phyloP scores from a whole-genome alignment of 257 asterid species.

The Petrea volubilis region DNA sequence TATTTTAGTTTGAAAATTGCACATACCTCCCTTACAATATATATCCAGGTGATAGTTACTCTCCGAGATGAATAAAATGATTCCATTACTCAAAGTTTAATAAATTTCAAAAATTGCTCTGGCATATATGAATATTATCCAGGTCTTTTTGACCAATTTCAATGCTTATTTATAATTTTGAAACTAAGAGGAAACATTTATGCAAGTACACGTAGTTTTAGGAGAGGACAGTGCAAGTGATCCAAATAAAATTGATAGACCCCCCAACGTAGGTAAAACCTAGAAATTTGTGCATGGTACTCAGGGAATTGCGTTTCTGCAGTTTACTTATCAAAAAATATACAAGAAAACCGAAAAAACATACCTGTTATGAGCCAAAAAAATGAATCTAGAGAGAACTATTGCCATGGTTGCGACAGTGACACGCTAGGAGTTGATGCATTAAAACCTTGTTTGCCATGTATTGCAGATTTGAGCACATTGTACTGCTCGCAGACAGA shows the following conservation, averaged over 20 bases:
- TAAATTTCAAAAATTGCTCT: too few relatives aligned
- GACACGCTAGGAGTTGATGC: slow-evolving; percentile 66
- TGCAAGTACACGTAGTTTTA: too few relatives aligned
- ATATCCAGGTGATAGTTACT: too few relatives aligned
- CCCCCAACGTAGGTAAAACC: background rate
- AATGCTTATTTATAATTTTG: background rate
- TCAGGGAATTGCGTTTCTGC: background rate
- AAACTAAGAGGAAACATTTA: too few relatives aligned
- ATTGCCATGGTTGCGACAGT: slow-evolving; percentile 80
- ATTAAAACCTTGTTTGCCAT: slow-evolving; percentile 68
- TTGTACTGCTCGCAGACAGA: slow-evolving; percentile 69
- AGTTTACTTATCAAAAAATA: background rate
- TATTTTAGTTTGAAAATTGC: too few relatives aligned
- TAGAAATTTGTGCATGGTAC: background rate
- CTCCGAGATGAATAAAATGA: too few relatives aligned
- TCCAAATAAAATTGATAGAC: background rate
- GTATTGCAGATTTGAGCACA: slow-evolving; percentile 71
- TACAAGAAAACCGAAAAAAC: background rate
- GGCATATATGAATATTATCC: too few relatives aligned
- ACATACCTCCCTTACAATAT: too few relatives aligned
- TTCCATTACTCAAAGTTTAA: too few relatives aligned
- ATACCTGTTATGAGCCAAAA: background rate
- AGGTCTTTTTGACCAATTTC: too few relatives aligned
- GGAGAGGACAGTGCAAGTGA: too few relatives aligned
- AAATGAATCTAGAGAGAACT: background rate